These are phyloP conservation scores for Botrytis deweyae DNA, from an alignment of 2,329 filamentous ascomycete species.

Conservation along the genomic window DNA sequence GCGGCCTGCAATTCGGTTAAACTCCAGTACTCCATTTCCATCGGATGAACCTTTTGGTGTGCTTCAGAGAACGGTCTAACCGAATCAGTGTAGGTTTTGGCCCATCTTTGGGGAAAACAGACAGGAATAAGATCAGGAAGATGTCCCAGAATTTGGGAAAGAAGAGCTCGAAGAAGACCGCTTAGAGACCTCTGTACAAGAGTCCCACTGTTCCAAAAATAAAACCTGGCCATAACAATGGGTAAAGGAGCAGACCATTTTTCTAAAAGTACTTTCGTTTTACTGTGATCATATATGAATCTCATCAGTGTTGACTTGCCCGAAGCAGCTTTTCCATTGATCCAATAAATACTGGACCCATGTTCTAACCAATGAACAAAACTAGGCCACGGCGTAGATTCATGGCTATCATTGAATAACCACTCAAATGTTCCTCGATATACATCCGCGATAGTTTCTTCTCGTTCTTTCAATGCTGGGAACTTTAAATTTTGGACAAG, in stretches of 20 bases:
- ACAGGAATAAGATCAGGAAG: background rate
- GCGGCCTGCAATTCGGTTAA: background rate
- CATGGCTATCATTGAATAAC: conserved; percentile 13
- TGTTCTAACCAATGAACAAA: conserved; percentile 25
- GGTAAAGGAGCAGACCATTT: conserved; percentile 34
- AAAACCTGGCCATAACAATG: conserved; percentile 42
- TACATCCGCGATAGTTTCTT: conserved; percentile 18
- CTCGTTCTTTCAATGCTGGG: conserved; percentile 4
- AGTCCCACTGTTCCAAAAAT: conserved; percentile 48
- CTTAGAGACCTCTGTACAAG: conserved; percentile 19
- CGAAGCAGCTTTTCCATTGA: conserved; percentile 27
- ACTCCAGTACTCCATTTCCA: background rate
- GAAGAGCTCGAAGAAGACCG: conserved; percentile 23
- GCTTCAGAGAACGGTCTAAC: background rate
- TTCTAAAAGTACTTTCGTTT: conserved; percentile 19
- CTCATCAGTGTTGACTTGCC: conserved; percentile 31
- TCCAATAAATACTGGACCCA: conserved; percentile 25
- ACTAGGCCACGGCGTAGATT: background rate
- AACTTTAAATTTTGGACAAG: conserved; percentile 11
- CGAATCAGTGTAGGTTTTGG: background rate
- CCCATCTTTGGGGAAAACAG: background rate
- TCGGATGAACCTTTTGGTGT: background rate
- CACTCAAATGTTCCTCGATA: conserved; percentile 23
- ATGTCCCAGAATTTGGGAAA: conserved; percentile 5
- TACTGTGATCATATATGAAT: conserved; percentile 17